phyloP scores from a whole-genome alignment of 1,284 basidiomycete species.

The Fereydounia khargensis region DNA sequence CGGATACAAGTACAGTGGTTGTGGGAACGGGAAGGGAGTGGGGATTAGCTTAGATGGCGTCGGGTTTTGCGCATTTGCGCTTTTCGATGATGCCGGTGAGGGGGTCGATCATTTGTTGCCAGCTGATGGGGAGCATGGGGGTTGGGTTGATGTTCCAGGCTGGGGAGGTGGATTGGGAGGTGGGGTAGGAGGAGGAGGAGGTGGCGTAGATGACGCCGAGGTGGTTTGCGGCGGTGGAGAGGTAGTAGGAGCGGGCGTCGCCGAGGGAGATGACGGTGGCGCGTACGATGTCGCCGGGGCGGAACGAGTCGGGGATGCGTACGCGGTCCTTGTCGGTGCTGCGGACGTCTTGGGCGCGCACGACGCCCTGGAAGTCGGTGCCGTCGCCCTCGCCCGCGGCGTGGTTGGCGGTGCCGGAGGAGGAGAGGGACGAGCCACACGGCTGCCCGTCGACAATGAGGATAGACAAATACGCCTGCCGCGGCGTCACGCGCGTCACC shows the following conservation, averaged over 20 bases:
- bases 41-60: conserved; percentile 12
- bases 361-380: conserved; percentile 78
- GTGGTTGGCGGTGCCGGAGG: conserved; percentile 40
- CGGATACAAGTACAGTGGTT: too few relatives aligned
- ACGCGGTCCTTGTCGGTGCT: conserved; percentile 88
- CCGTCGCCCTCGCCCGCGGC: conserved; percentile 53
- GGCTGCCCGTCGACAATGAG: conserved; percentile 87
- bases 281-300: conserved; percentile 91
- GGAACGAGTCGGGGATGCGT: conserved; percentile 89
- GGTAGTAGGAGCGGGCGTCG: conserved; percentile 68
- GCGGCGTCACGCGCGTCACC: conserved; percentile 79
- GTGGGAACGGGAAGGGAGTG: too few relatives aligned
- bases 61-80: conserved; percentile 84
- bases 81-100: conserved; percentile 76
- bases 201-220: conserved; percentile 68
- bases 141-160: conserved; percentile 22
- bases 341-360: conserved; percentile 75
- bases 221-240: conserved; percentile 90
- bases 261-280: conserved; percentile 68
- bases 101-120: conserved; percentile 88
- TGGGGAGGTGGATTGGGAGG: not conserved
- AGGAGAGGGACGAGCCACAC: conserved; percentile 28
- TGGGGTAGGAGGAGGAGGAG: conserved; percentile 4
- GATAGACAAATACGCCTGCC: conserved; percentile 83
- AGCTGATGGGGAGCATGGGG: conserved; percentile 63